Evolutionary conservation across 1,284 basidiomycete genomes (phyloP).

Genomic region (Vanrija pseudolonga): DNA sequence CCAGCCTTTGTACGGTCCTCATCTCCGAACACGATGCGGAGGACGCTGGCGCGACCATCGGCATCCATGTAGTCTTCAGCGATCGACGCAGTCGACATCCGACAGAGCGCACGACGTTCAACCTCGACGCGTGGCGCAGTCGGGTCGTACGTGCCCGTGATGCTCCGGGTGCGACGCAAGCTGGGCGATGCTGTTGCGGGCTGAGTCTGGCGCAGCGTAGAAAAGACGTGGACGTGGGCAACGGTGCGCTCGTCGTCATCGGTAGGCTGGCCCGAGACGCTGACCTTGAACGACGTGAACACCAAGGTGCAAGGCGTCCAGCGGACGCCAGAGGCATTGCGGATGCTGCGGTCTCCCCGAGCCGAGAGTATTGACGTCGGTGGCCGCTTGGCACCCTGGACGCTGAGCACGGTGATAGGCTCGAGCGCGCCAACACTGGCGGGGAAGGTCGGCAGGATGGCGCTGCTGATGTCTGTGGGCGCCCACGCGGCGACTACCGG

Average conservation of each 20-base stretch:
- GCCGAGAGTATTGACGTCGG: neutral
- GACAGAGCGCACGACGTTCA: constrained; percentile 14
- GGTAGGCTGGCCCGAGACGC: neutral
- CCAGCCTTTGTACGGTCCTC: constrained; percentile 11
- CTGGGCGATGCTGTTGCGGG: neutral
- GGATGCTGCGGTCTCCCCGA: neutral
- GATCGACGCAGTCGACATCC: constrained; percentile 6
- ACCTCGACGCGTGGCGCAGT: constrained; percentile 8
- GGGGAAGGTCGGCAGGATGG: constrained; percentile 33
- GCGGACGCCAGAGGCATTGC: neutral
- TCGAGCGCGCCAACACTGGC: constrained; percentile 20
- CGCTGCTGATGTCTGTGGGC: constrained; percentile 9
- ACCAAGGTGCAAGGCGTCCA: constrained; percentile 19
- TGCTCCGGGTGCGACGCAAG: neutral
- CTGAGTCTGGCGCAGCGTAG: neutral
- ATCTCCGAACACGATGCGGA: constrained; percentile 17
- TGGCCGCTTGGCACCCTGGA: constrained; percentile 12
- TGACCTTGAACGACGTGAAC: constrained; percentile 18
- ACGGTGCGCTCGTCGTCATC: constrained; percentile 14
- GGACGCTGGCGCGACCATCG: constrained; percentile 8
- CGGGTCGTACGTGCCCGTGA: neutral
- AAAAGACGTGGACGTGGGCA: constrained; percentile 19
- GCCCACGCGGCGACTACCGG: constrained; percentile 1
- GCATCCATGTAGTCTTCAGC: constrained; percentile 4
- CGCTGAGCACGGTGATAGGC: constrained; percentile 29